Conservation (phyloP, 306 rosid genomes). For the Bauhinia variegata region DNA sequence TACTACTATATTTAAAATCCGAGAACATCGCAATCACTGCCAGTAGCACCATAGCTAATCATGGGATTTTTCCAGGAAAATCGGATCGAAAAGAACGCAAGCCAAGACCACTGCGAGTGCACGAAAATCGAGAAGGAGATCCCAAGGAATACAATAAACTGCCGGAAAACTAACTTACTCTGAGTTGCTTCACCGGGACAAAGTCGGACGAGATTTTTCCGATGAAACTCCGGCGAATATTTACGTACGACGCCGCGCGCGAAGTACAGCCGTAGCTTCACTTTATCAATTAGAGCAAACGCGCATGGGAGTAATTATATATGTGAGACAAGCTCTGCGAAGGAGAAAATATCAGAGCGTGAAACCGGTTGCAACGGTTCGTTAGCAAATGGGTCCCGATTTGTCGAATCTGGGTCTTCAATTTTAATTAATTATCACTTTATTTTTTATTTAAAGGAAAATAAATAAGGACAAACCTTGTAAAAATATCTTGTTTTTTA, state of each 20-base stretch:
- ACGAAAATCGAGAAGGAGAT: conserved; percentile 27
- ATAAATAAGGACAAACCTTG: too few species aligned
- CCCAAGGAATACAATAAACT: conserved; percentile 13
- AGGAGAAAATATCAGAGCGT: conserved; percentile 11
- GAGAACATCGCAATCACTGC: neutral
- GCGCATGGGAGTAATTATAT: conserved; percentile 15
- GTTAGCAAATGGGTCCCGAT: too few species aligned
- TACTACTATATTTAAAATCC: neutral
- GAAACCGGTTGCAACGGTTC: neutral
- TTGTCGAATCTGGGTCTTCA: too few species aligned
- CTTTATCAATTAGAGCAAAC: neutral
- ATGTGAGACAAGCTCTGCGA: neutral
- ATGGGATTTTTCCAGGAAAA: conserved; percentile 32
- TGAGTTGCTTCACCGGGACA: neutral
- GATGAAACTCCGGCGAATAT: conserved; percentile 13
- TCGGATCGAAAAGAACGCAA: conserved; percentile 38
- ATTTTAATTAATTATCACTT: too few species aligned
- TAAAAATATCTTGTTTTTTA: too few species aligned
- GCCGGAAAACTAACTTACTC: conserved; percentile 28
- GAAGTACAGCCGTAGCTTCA: conserved; percentile 25
- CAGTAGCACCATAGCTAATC: conserved; percentile 19
- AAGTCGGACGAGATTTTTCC: neutral
- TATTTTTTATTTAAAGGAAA: too few species aligned
- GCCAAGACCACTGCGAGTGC: conserved; percentile 22
- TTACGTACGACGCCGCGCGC: neutral